Conservation (phyloP, 2,329 filamentous ascomycete species). For the Blumeria graminis region DNA sequence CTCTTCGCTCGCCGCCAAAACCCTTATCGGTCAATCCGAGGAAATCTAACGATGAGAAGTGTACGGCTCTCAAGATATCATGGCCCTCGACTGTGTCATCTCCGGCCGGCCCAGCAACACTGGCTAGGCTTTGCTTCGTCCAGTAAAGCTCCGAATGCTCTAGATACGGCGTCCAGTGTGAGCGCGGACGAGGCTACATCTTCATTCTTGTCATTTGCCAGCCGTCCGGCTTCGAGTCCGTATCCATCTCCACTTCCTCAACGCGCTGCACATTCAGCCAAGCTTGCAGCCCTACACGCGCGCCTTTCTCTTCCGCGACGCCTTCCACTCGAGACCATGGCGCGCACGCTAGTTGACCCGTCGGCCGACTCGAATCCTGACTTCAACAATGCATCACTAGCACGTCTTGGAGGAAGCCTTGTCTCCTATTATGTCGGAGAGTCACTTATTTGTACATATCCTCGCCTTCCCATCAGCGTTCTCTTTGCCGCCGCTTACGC, state of each 20-base stretch:
- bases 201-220: neutral
- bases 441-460: slow-evolving; percentile 69
- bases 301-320: slow-evolving; percentile 61
- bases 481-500: slow-evolving; percentile 68
- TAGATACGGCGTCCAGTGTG: too few species aligned
- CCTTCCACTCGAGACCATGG: slow-evolving; percentile 67
- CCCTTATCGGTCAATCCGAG: neutral
- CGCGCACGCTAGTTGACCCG: slow-evolving; percentile 60
- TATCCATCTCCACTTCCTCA: slow-evolving; percentile 45
- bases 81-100: neutral
- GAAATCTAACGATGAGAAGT: neutral
- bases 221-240: slow-evolving; percentile 16
- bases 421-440: slow-evolving; percentile 78
- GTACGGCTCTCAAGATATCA: neutral
- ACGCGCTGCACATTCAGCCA: slow-evolving; percentile 49
- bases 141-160: too few species aligned
- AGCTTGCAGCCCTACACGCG: slow-evolving; percentile 79
- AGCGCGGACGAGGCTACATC: neutral
- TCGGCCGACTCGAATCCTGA: slow-evolving; percentile 56
- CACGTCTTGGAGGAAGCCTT: slow-evolving; percentile 58
- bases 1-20: too few species aligned
- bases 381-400: slow-evolving; percentile 77
- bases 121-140: too few species aligned
- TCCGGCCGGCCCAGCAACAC: neutral
- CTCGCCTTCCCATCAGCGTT: slow-evolving; percentile 72